phyloP scores from a whole-genome alignment of 208 protist species.

The Acanthamoeba healyi region DNA sequence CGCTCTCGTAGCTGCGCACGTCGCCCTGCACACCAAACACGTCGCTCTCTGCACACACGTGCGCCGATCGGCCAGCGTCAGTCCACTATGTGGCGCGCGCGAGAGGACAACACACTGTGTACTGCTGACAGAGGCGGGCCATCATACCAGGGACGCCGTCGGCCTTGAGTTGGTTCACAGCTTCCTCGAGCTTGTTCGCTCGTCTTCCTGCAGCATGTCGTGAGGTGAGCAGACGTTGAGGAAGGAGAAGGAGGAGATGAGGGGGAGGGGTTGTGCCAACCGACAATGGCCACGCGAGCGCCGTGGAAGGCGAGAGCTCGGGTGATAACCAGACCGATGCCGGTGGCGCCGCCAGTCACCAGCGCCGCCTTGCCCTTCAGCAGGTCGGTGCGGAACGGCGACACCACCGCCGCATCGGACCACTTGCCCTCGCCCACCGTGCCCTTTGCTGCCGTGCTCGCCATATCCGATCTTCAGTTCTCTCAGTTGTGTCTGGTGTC shows the following conservation, averaged over 20 bases:
- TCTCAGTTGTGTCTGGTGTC: neutral
- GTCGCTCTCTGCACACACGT: neutral
- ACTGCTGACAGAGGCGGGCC: too few relatives aligned
- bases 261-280: neutral
- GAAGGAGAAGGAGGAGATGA: neutral
- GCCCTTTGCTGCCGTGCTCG: neutral
- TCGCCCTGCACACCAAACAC: conserved; percentile 45
- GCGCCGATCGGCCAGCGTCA: neutral
- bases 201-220: neutral
- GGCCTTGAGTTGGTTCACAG: conserved; percentile 46
- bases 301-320: conserved; percentile 61
- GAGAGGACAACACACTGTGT: too few relatives aligned
- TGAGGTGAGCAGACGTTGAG: neutral
- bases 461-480: neutral
- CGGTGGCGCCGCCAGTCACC: conserved; percentile 83
- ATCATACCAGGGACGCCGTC: conserved; percentile 10
- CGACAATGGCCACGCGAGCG: conserved; percentile 43
- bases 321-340: conserved; percentile 81
- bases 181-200: conserved; percentile 34
- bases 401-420: neutral
- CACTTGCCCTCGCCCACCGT: neutral
- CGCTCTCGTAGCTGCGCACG: conserved; percentile 50
- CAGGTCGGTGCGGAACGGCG: conserved; percentile 69
- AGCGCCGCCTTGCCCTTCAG: conserved; percentile 80
- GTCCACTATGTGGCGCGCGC: neutral